Conservation (phyloP, 108 stramenopile species). For the Asterionellopsis glacialis region DNA sequence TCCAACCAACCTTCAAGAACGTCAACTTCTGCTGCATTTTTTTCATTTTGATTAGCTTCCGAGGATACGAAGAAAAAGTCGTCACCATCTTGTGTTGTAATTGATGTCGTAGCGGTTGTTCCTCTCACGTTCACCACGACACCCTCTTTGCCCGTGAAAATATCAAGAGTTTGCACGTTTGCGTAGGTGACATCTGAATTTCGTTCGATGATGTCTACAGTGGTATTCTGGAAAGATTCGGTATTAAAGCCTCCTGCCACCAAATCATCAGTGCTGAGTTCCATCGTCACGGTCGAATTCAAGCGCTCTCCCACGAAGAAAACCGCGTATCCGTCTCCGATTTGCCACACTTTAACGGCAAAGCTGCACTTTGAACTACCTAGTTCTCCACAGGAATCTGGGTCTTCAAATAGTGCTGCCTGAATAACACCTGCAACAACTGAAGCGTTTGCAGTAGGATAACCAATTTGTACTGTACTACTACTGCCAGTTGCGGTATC, state of each 20-base stretch:
- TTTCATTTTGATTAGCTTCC: conserved; percentile 26
- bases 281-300: no score
- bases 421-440: no score
- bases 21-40: conserved; percentile 16
- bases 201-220: conserved; percentile 22
- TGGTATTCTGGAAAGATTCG: conserved; percentile 5
- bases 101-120: conserved; percentile 25
- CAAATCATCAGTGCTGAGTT: no score
- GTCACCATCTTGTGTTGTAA: conserved; percentile 17
- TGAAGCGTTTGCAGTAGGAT: no score
- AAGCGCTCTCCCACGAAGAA: neutral
- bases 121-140: conserved; percentile 27
- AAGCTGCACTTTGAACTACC: conserved; percentile 13
- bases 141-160: conserved; percentile 18
- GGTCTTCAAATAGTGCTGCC: no score
- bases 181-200: conserved; percentile 31
- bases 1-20: conserved; percentile 26
- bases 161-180: conserved; percentile 19
- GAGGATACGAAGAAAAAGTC: conserved; percentile 34
- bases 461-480: no score
- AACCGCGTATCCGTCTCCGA: conserved; percentile 18
- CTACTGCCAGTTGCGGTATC: no score
- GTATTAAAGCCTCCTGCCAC: no score
- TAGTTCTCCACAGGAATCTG: neutral
- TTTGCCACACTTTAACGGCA: conserved; percentile 19